Conservation (phyloP, 345 rosid species). For the Physaria fendleri region DNA sequence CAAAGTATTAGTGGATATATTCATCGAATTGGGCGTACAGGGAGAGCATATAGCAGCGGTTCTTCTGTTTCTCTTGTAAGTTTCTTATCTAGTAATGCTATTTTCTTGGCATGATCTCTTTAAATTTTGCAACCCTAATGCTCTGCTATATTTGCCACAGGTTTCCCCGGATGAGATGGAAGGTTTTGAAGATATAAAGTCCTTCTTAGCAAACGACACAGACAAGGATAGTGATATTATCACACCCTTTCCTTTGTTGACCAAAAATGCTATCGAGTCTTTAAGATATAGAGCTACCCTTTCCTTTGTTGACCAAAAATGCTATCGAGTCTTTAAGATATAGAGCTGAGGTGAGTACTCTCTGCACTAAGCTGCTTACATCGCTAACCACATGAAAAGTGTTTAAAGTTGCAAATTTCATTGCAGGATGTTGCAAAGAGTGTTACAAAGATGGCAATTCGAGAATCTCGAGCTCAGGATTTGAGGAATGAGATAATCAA, state of each 20-base stretch:
- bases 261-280: conserved; percentile 77
- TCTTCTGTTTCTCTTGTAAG: conserved; percentile 76
- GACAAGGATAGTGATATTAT: conserved; percentile 41
- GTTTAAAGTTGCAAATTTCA: background rate
- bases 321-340: conserved; percentile 86
- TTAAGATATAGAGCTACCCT: conserved; percentile 83
- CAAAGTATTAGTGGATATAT: conserved; percentile 59
- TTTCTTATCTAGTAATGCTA: background rate
- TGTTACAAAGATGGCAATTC: conserved; percentile 69
- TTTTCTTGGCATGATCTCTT: background rate
- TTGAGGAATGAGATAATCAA: conserved; percentile 82
- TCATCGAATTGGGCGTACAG: conserved; percentile 93
- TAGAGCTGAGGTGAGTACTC: too few species aligned
- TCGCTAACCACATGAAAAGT: background rate
- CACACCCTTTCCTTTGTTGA: conserved; percentile 57
- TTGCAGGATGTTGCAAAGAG: conserved; percentile 87
- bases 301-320: conserved; percentile 62
- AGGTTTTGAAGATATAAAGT: conserved; percentile 65
- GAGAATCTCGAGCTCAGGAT: conserved; percentile 92
- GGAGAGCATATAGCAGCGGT: conserved; percentile 77
- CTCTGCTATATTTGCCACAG: conserved; percentile 29
- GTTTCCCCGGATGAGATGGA: conserved; percentile 80
- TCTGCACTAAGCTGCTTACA: too few species aligned
- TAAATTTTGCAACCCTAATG: conserved; percentile 3
- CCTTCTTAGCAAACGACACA: conserved; percentile 56